Conservation (phyloP, 306 rosid species). For the Argentina anserina region DNA sequence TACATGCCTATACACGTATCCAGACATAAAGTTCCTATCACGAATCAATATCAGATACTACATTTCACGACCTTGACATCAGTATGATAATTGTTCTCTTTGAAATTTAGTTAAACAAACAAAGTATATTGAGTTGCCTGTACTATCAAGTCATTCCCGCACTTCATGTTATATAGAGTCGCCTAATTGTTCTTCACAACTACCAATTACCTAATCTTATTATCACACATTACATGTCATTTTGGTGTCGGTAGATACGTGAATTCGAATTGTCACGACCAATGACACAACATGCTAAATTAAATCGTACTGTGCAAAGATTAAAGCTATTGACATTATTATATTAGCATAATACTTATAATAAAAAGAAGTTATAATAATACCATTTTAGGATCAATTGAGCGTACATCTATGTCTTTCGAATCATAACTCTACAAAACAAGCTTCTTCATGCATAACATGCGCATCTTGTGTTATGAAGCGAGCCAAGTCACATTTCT, state of each 20-base stretch:
- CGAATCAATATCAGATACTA: neutral
- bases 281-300: neutral
- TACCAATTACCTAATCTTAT: neutral
- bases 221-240: neutral
- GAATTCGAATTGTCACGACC: neutral
- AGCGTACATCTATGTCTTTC: no score
- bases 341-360: no score
- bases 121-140: neutral
- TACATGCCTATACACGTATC: neutral
- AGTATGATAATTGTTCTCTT: neutral
- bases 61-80: neutral
- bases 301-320: no score
- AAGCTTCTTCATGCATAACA: no score
- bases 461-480: no score
- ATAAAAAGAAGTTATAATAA: no score
- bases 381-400: no score
- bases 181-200: no score
- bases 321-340: no score
- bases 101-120: neutral
- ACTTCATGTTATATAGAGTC: neutral
- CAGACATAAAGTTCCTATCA: neutral
- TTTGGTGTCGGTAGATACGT: neutral
- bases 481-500: neutral
- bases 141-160: neutral
- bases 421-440: no score